Evolutionary conservation across 768 basidiomycete genomes (phyloP).

Genomic region (Wakefieldia striispora): DNA sequence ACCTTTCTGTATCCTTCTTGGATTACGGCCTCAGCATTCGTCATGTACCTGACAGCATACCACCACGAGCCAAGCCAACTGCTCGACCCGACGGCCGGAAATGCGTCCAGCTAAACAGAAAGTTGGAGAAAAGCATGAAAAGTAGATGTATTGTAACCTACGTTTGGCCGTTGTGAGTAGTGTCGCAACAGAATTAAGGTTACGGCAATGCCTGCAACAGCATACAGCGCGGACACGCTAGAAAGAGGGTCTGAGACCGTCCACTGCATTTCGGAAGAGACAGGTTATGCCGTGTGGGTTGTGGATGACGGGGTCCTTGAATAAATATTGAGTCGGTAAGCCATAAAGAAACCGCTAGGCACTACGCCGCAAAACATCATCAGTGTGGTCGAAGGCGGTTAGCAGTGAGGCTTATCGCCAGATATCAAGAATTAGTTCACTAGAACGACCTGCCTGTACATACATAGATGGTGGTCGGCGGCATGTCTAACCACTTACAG

Average conservation of each 20-base stretch:
- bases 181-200: background rate
- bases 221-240: background rate
- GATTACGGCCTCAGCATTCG: conserved; percentile 19
- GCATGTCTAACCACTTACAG: too few relatives aligned
- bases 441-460: too few relatives aligned
- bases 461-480: background rate
- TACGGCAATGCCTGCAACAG: background rate
- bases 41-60: conserved; percentile 15
- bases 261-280: background rate
- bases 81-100: conserved; percentile 29
- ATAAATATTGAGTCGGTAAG: too few relatives aligned
- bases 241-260: background rate
- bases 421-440: too few relatives aligned
- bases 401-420: too few relatives aligned
- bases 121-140: background rate
- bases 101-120: conserved; percentile 18
- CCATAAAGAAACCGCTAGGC: too few relatives aligned
- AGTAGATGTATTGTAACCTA: background rate
- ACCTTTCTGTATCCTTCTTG: conserved; percentile 33
- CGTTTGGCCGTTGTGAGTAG: background rate
- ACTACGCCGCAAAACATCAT: too few relatives aligned
- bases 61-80: conserved; percentile 28
- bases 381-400: too few relatives aligned
- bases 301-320: too few relatives aligned
- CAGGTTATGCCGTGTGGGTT: too few relatives aligned